A percentile compares a stretch with the other conserved stretches of the same genome.
These are phyloP conservation scores for Crassisporium funariophilum DNA, from an alignment of 768 basidiomycete species.

Conservation along the genomic window DNA sequence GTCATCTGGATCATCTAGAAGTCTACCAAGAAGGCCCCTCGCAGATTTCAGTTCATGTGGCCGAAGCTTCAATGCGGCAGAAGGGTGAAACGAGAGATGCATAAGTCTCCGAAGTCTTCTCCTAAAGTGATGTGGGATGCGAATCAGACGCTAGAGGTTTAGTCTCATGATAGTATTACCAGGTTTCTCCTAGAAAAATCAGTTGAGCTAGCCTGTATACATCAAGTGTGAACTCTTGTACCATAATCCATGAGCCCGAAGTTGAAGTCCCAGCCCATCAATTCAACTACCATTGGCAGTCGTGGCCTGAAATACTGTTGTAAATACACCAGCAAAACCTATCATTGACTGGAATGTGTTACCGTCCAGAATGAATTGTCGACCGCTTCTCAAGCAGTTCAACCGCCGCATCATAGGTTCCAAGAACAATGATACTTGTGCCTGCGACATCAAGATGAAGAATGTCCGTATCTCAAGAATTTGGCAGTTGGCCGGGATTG, in stretches of 20 bases:
- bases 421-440: constrained; percentile 31
- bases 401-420: constrained; percentile 35
- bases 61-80: constrained; percentile 21
- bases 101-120: constrained; percentile 16
- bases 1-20: constrained; percentile 33
- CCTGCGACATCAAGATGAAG: constrained; percentile 30
- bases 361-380: constrained; percentile 40
- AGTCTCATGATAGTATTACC: background rate
- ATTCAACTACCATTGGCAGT: constrained; percentile 20
- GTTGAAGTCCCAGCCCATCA: constrained; percentile 22
- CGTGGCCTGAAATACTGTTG: constrained; percentile 5
- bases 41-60: constrained; percentile 31
- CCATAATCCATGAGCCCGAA: constrained; percentile 15
- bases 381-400: constrained; percentile 48
- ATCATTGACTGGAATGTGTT: background rate
- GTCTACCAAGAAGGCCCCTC: constrained; percentile 31
- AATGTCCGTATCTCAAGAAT: constrained; percentile 25
- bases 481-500: background rate
- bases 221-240: background rate
- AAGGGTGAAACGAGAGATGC: constrained; percentile 19
- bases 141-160: background rate
- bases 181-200: background rate
- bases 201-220: background rate
- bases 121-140: constrained; percentile 5
- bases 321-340: background rate